Base-by-base conservation (phyloP, 1,284 basidiomycete genomes). In the Apiotrichum veenhuisii region DNA sequence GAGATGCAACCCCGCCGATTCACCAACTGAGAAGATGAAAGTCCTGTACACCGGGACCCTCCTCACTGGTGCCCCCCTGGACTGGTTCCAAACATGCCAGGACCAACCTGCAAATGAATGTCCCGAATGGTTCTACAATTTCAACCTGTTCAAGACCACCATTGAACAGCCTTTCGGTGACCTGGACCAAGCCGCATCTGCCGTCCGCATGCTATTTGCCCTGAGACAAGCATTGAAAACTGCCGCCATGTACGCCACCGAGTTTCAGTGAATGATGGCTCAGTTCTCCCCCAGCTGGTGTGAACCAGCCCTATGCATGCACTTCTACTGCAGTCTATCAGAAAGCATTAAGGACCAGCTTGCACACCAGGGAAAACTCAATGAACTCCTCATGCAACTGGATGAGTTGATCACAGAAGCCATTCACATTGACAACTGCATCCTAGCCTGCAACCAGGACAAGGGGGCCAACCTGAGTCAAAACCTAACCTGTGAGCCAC, bases 311-410 rank as follows among this genome's bases (percentile, higher is more conserved):
- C 38, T 58, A 8, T 37, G 42, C 27, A 51, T 54, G 3, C 50
- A 54, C 23, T 67, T 61, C 63, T 63, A 64, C 41, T 38, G 36
- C 1, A 63, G 65, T 14, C 54, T 66, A 1, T 50, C 52, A 27
- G 59, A 58, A 14, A 17, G 14, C 9, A 54, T 64, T 50, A 62
- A 64, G 45, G 62, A 62, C 25, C 57, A 57, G 26, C 38, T 64
- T 3, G 54, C 63, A 3, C 27, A 38, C 22, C 33, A 20, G 4
- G 45, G 18, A 8, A 37, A 36, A 17, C 30, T 47, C 15, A 25
- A 45, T 10, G 33, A 37, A 42, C 42, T 58, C 20, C 23, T 52
- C 25, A n/a, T n/a, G n/a, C n/a, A n/a, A n/a, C n/a, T n/a, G n/a
- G n/a, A n/a, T n/a, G n/a, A n/a, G n/a, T n/a, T n/a, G n/a, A n/a